Percentiles rank a stretch among this genome's conserved stretches.
Conservation (phyloP, 306 rosid genomes). For the Cicer arietinum region DNA sequence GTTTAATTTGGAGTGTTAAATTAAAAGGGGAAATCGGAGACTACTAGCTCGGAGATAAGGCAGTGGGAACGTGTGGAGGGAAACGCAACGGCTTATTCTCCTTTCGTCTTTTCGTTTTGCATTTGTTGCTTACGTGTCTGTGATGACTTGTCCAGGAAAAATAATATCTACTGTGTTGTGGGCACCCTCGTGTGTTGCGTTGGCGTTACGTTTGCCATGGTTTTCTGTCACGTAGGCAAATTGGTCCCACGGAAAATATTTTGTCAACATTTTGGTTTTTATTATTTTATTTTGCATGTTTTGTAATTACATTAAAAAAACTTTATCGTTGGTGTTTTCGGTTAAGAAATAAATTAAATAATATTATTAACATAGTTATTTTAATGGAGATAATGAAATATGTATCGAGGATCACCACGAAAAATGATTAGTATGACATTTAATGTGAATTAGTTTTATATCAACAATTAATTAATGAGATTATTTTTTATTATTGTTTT, state of each 20-base stretch:
- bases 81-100: slow-evolving; percentile 54
- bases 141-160: slow-evolving; percentile 25
- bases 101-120: slow-evolving; percentile 22
- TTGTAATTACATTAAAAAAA: no score
- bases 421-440: no score
- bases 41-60: slow-evolving; percentile 65
- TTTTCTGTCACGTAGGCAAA: slow-evolving; percentile 6
- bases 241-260: background rate
- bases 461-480: no score
- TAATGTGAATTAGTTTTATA: no score
- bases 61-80: slow-evolving; percentile 71
- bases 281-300: no score
- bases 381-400: no score
- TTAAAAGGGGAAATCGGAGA: slow-evolving; percentile 38
- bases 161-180: slow-evolving; percentile 33
- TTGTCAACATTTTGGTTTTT: no score
- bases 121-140: slow-evolving; percentile 36
- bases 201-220: slow-evolving; percentile 33
- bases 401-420: no score
- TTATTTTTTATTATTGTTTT: no score
- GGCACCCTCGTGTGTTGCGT: slow-evolving; percentile 29
- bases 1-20: slow-evolving; percentile 55
- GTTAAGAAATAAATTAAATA: no score
- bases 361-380: no score
- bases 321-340: no score